These are phyloP conservation scores for Colletotrichum sublineola DNA, from an alignment of 2,329 filamentous ascomycete species.

Conservation along the genomic window DNA sequence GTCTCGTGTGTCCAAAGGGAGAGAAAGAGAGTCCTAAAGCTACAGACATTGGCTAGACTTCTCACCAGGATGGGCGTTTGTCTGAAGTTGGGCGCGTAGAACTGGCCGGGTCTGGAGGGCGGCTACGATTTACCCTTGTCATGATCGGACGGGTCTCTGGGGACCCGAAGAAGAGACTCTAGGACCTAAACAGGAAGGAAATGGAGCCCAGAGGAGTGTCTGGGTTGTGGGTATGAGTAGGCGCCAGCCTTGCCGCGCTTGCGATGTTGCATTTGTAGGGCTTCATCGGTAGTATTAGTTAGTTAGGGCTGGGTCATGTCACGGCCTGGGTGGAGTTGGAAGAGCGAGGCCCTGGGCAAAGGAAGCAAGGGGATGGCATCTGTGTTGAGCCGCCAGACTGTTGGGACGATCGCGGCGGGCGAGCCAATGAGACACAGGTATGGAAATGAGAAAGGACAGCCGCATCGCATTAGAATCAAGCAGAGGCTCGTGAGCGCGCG, in stretches of 20 bases:
- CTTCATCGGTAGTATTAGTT: conserved; percentile 1
- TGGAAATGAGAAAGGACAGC: conserved; percentile 38
- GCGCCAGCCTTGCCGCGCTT: conserved; percentile 50
- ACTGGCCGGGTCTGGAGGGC: conserved; percentile 46
- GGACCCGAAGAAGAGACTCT: conserved; percentile 31
- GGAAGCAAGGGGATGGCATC: not conserved
- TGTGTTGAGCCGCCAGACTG: conserved; percentile 19
- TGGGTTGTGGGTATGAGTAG: conserved; percentile 53
- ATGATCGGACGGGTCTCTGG: conserved; percentile 37
- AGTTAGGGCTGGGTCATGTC: conserved; percentile 33
- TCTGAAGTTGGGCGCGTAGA: conserved; percentile 63
- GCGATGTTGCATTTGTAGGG: conserved; percentile 10
- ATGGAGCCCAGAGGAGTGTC: conserved; percentile 45
- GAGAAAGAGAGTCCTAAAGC: conserved; percentile 52
- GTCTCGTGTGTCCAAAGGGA: conserved; percentile 63
- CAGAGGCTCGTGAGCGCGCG: conserved; percentile 27
- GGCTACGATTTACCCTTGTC: conserved; percentile 42
- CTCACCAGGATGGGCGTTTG: conserved; percentile 59
- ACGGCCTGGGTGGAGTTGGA: conserved; percentile 26
- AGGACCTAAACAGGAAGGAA: conserved; percentile 28
- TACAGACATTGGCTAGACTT: conserved; percentile 65
- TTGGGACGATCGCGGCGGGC: conserved; percentile 24
- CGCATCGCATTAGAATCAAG: conserved; percentile 29
- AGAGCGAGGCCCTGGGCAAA: not conserved
- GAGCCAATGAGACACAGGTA: conserved; percentile 28